Evolutionary conservation across 768 basidiomycete genomes (phyloP).

Genomic region (Infundibulicybe gibba): DNA sequence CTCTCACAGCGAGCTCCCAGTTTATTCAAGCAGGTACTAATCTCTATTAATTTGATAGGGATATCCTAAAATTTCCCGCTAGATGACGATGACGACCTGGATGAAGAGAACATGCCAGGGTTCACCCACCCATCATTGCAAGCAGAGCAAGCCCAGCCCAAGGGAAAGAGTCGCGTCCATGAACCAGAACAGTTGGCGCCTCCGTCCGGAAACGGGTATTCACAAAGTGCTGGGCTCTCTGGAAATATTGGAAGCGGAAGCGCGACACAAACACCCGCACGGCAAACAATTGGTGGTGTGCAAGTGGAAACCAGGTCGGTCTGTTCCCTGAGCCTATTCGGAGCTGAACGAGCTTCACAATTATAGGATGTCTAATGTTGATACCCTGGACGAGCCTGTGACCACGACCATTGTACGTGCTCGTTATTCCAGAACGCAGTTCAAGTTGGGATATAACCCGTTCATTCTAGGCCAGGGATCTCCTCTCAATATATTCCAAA

Average conservation of each 20-base stretch:
- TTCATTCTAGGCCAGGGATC: conserved; percentile 69
- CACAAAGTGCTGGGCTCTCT: conserved; percentile 42
- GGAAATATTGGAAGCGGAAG: conserved; percentile 74
- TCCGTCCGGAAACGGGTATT: conserved; percentile 30
- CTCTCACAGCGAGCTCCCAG: conserved; percentile 61
- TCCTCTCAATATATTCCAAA: conserved; percentile 89
- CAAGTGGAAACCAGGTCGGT: conserved; percentile 83
- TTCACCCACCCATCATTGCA: conserved; percentile 64
- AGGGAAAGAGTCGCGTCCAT: conserved; percentile 69
- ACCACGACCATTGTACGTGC: conserved; percentile 77
- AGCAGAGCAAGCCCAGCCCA: conserved; percentile 43
- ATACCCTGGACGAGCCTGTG: conserved; percentile 92
- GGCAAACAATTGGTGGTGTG: conserved; percentile 79
- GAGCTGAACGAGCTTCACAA: neutral
- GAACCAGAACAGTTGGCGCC: conserved; percentile 50
- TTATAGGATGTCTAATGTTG: conserved; percentile 69
- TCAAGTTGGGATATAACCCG: conserved; percentile 3
- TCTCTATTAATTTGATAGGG: neutral
- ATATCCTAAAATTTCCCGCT: conserved; percentile 12
- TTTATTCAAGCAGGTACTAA: conserved; percentile 77
- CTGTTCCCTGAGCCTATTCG: neutral
- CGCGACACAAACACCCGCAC: conserved; percentile 38
- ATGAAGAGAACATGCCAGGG: conserved; percentile 78
- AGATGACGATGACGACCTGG: conserved; percentile 81
- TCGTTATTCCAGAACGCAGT: neutral